These are phyloP conservation scores for Fusarium camptoceras DNA, from an alignment of 2,329 filamentous ascomycete species.

Conservation along the genomic window DNA sequence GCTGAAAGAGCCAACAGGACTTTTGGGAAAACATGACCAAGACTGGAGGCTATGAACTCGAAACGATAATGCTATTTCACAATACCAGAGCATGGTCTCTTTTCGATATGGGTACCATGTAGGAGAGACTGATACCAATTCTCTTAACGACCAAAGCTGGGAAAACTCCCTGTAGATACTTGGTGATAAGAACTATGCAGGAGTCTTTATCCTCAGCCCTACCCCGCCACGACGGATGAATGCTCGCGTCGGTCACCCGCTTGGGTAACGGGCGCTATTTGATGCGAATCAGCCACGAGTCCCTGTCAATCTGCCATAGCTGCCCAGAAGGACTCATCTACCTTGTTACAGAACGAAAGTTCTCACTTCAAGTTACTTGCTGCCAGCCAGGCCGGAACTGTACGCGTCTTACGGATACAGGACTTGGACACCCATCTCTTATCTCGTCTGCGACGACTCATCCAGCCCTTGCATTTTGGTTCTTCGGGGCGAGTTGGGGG, in stretches of 20 bases:
- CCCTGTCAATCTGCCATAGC: slow-evolving; percentile 11
- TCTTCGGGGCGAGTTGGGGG: slow-evolving; percentile 3
- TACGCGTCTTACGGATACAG: slow-evolving; percentile 11
- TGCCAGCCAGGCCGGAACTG: slow-evolving; percentile 25
- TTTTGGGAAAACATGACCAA: slow-evolving; percentile 21
- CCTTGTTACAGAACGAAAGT: slow-evolving; percentile 10
- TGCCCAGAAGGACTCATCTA: slow-evolving; percentile 12
- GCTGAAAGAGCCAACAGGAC: slow-evolving; percentile 36
- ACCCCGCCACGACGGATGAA: slow-evolving; percentile 7
- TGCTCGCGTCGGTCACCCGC: slow-evolving; percentile 21
- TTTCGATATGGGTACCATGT: neutral
- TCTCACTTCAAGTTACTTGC: slow-evolving; percentile 25
- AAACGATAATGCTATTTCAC: slow-evolving; percentile 5
- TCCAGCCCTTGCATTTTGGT: slow-evolving; percentile 27
- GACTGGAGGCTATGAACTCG: neutral
- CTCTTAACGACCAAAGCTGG: neutral
- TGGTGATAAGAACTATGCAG: neutral
- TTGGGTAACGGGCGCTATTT: slow-evolving; percentile 12
- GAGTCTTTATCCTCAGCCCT: neutral
- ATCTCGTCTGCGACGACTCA: slow-evolving; percentile 13
- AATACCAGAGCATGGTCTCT: slow-evolving; percentile 4
- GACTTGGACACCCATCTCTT: slow-evolving; percentile 18
- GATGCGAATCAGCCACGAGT: slow-evolving; percentile 16
- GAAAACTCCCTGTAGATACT: neutral
- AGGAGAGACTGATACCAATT: neutral